Conservation (phyloP, 306 rosid species). For the Elaeagnus macrophylla region DNA sequence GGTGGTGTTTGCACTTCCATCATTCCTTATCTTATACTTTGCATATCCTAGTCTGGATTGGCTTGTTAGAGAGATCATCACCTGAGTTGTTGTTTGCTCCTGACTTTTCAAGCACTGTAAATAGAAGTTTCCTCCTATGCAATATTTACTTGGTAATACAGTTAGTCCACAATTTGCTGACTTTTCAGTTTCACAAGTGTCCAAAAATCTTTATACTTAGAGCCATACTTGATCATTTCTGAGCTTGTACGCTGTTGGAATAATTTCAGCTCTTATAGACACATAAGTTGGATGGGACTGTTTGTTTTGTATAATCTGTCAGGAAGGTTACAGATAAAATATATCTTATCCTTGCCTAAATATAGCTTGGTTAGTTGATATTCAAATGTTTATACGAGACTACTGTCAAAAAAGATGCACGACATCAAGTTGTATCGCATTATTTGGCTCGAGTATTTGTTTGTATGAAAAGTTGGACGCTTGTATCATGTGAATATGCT, state of each 20-base stretch:
- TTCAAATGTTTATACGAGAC: too few relatives aligned
- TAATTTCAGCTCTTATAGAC: conserved; percentile 13
- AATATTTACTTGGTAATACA: conserved; percentile 5
- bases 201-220: not conserved
- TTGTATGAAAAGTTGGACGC: too few relatives aligned
- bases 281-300: not conserved
- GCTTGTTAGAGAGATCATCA: conserved; percentile 82
- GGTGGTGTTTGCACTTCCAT: conserved; percentile 78
- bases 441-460: too few relatives aligned
- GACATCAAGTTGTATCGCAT: too few relatives aligned
- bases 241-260: conserved; percentile 10
- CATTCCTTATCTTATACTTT: conserved; percentile 82
- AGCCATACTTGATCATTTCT: not conserved
- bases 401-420: too few relatives aligned
- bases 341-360: too few relatives aligned
- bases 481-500: too few relatives aligned
- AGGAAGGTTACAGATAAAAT: too few relatives aligned
- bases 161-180: conserved; percentile 25
- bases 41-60: conserved; percentile 97
- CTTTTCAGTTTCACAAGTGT: conserved; percentile 18
- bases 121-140: conserved; percentile 24
- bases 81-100: conserved; percentile 33
- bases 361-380: too few relatives aligned
- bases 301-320: too few relatives aligned
- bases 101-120: conserved; percentile 20